Conservation (phyloP, 306 rosid genomes). For the Canavalia gladiata region DNA sequence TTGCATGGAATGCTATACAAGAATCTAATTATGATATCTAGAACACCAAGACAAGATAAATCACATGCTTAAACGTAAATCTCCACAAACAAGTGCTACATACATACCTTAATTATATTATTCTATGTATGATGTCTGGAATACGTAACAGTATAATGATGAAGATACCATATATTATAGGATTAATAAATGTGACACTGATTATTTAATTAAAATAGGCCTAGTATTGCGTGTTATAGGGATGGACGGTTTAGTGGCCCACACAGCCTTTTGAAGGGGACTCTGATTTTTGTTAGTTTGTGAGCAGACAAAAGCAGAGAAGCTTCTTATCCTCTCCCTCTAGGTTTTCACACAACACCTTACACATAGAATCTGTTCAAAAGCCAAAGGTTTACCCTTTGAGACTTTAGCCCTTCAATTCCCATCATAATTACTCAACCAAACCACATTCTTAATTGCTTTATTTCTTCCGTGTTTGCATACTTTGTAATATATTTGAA, state of each 20-base stretch:
- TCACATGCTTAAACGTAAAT: constrained; percentile 24
- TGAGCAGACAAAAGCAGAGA: constrained; percentile 99
- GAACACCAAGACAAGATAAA: constrained; percentile 40
- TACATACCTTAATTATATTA: constrained; percentile 23
- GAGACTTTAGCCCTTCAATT: constrained; percentile 42
- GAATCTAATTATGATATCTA: constrained; percentile 51
- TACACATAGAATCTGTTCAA: constrained; percentile 78
- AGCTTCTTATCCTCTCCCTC: constrained; percentile 88
- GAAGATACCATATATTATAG: constrained; percentile 20
- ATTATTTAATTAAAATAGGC: constrained; percentile 46
- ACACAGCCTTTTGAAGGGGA: constrained; percentile 59
- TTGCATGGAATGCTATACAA: constrained; percentile 46
- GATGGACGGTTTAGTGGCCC: constrained; percentile 68
- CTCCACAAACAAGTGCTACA: constrained; percentile 16
- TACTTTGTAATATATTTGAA: constrained; percentile 20
- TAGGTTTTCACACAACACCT: constrained; percentile 70
- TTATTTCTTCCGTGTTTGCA: constrained; percentile 2
- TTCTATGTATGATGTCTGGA: constrained; percentile 2
- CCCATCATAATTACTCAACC: constrained; percentile 29
- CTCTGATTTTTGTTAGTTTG: constrained; percentile 76
- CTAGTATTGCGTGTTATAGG: constrained; percentile 80
- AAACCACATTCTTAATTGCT: not conserved
- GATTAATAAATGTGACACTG: constrained; percentile 29
- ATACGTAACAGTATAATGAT: constrained; percentile 45
- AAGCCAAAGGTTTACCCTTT: constrained; percentile 49